phyloP scores from a whole-genome alignment of 345 rosid genomes.

The Erucastrum elatum region DNA sequence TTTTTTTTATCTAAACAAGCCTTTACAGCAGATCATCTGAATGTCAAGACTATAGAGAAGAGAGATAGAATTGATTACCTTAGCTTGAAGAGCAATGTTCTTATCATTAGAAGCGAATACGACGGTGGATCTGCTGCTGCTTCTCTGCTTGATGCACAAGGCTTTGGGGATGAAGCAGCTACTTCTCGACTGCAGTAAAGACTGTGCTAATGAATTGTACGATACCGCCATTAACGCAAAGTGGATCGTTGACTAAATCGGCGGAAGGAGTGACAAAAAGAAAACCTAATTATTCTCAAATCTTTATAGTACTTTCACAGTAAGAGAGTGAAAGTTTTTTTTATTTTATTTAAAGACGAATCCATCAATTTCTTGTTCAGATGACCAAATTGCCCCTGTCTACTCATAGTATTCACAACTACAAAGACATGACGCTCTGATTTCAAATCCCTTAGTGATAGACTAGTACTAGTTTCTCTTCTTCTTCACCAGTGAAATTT shows the following conservation, averaged over 20 bases:
- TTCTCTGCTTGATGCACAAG: constrained; percentile 7
- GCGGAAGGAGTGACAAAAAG: constrained; percentile 1
- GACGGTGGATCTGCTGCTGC: constrained; percentile 17
- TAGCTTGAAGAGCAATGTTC: constrained; percentile 28
- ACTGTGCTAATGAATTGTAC: constrained; percentile 24
- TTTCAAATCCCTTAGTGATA: no score
- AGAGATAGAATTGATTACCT: constrained; percentile 21
- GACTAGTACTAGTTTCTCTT: no score
- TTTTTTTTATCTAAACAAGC: neutral
- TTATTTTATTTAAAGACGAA: no score
- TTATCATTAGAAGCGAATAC: constrained; percentile 32
- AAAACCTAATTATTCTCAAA: no score
- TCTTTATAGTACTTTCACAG: no score
- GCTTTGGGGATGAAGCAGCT: constrained; percentile 23
- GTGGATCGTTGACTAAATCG: neutral
- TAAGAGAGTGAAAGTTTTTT: no score
- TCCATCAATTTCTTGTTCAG: no score
- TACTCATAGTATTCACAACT: no score
- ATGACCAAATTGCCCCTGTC: no score
- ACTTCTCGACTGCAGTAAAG: neutral
- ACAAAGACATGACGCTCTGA: no score
- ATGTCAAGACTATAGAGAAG: neutral
- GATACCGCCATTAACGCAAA: constrained; percentile 23
- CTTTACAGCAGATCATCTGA: neutral
- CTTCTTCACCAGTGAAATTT: no score